Conservation (phyloP, 75 land plant species). For the Ceratopteris richardii region DNA sequence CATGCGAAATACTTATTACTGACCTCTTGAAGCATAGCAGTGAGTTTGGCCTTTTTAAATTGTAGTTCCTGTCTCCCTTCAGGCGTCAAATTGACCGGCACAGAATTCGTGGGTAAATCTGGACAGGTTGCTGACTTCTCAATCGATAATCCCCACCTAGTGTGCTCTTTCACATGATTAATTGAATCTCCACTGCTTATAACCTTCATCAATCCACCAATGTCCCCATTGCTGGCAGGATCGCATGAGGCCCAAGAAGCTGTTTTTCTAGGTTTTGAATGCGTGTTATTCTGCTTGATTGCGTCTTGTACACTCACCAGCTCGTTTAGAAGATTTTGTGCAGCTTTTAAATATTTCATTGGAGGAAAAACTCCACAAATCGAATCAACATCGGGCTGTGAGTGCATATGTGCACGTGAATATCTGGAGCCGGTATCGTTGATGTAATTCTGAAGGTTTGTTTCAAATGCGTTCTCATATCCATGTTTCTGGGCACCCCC, state of each 20-base stretch:
- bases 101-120: background rate
- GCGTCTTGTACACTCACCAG: conserved; percentile 2
- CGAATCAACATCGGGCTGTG: background rate
- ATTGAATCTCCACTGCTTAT: background rate
- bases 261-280: background rate
- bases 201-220: background rate
- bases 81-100: no score
- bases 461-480: no score
- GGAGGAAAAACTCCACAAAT: conserved; percentile 7
- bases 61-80: no score
- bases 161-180: background rate
- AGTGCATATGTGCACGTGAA: background rate
- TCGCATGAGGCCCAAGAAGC: background rate
- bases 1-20: no score
- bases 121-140: background rate
- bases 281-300: background rate
- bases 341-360: conserved; percentile 38
- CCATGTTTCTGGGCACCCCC: no score
- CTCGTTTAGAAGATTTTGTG: conserved; percentile 41
- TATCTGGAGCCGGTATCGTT: background rate
- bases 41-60: no score
- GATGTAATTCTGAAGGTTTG: background rate
- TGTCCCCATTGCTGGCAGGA: background rate
- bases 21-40: no score
- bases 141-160: background rate